Base-by-base conservation (phyloP, 257 asterid genomes). In the Ocimum tenuiflorum region DNA sequence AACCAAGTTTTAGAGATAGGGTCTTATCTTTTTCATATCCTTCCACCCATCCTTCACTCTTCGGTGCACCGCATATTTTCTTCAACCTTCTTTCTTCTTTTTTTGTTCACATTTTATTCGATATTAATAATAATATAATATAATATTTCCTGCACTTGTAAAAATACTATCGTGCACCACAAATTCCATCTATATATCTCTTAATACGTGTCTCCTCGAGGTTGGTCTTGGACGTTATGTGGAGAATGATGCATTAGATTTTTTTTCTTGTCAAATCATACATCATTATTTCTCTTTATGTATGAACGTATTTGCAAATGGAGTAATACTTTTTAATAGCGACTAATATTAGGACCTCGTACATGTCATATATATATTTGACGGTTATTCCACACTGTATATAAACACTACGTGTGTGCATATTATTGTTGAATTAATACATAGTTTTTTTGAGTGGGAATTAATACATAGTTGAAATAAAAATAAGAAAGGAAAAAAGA, bases 1-100 rank as follows among this genome's bases (percentile, higher is more conserved):
- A 69, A 41, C 87, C 90, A 83, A 53, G 85, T 73, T 65, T 49
- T 73, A 27, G 54, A 75, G 94, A 89, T 86, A 80, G 81, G 78
- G 71, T 75, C 95, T 86, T 89, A 86, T 86, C 96, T 73, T 69
- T 7, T n/a, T n/a, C n/a, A n/a, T n/a, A n/a, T n/a, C n/a, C 1
- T 0, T 3, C 3, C 0, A 41, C 70, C 68, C 59, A 33, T 54
- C 51, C 38, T 18, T 12, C 70, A 58, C 39, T 22, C 60, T 19
- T 46, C 78, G 55, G 52, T 68, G 55, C 79, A 79, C 73, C 77
- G 67, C 85, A 64, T 73, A 48, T 65, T 62, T 53, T 53, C 15
- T 68, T 77, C 57, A 20, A 6, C 18, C 6, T 36, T 51, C 36
- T 5, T 1, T 27, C 0, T 33, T 14, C 9, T n/a, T n/a, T n/a